Conservation (phyloP, 1,284 basidiomycete species). For the Inonotus hispidus region DNA sequence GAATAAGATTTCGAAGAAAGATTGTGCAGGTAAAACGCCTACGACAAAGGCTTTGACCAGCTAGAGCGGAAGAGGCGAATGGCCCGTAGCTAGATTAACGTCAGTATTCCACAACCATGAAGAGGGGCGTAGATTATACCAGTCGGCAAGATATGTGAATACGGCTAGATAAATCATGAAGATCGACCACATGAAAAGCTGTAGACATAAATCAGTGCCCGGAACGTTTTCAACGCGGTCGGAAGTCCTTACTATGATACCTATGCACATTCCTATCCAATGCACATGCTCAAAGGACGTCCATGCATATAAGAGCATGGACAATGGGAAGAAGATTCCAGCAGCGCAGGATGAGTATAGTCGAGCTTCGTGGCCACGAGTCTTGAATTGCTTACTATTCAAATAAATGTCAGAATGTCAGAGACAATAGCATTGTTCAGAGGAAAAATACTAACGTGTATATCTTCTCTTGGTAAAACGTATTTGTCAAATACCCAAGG, state of each 20-base stretch:
- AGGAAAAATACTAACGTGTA: constrained; percentile 43
- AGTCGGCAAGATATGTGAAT: constrained; percentile 71
- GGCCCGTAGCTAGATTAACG: constrained; percentile 49
- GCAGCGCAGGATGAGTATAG: constrained; percentile 64
- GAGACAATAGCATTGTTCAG: not conserved
- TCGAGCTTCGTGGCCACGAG: constrained; percentile 66
- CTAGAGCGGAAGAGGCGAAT: constrained; percentile 73
- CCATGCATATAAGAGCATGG: constrained; percentile 67
- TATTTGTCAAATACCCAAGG: constrained; percentile 51
- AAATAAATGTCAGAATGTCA: not conserved
- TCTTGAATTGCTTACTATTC: constrained; percentile 45
- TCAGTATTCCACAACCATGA: constrained; percentile 19
- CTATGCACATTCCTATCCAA: constrained; percentile 55
- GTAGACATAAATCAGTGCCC: not conserved
- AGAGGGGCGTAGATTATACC: constrained; percentile 32
- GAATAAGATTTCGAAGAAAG: not conserved
- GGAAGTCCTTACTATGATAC: constrained; percentile 39
- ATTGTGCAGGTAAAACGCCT: constrained; percentile 24
- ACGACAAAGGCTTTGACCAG: constrained; percentile 71
- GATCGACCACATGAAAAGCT: constrained; percentile 50
- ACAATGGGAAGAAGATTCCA: constrained; percentile 54
- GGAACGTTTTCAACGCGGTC: not conserved
- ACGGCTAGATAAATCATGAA: constrained; percentile 62
- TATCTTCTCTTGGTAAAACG: constrained; percentile 56
- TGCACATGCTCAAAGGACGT: constrained; percentile 45